Evolutionary conservation across 805 yeast species (phyloP), one percentile per base, ranked within the genome.

Genomic region (Ogataea paradorogensis): DNA sequence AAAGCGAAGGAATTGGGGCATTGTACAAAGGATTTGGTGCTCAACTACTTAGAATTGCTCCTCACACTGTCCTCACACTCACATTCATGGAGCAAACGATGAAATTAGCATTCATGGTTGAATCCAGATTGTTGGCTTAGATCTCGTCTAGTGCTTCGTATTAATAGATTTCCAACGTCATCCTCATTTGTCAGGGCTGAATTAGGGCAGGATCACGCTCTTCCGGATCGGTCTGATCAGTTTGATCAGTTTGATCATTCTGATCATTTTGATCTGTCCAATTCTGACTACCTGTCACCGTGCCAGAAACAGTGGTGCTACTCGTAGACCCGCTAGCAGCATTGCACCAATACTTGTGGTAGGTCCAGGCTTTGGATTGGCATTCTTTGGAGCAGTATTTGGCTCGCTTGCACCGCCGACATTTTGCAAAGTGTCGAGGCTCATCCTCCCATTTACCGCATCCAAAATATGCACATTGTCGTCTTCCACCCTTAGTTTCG

Each of bases 41-140:
- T 1, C 97, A 93, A 56, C 67, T 91, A 38, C 70, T 89, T 61
- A 78, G 99, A 66, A 82, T 91, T 42, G 96, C 93, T 1, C 99
- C 99, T 10, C 99, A 93, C 60, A 90, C 98, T 1, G 80, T 93
- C 37, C 67, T 86, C 54, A 84, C 95, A 20, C 73, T 93, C 61
- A 88, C 89, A 51, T 88, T 93, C 58, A 88, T 91, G 96, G 99
- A 93, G 66, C 95, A 87, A 59, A 84, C 96, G 9, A 82, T 87
- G 87, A 80, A 80, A 50, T 62, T 79, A 40, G 67, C 72, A 50
- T 63, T 63, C 40, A 55, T 49, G 38, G 53, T 69, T 13, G 81
- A 75, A 53, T 65, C 69, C 21, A 46, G 45, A 25, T 38, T 60
- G 5, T 38, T 45, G 16, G 43, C 47, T 16, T 47, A 34, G 18